A percentile compares a stretch with the other conserved stretches of the same genome.
Conservation (phyloP, 768 basidiomycete genomes). For the Tylopilus rubrobrunneus region DNA sequence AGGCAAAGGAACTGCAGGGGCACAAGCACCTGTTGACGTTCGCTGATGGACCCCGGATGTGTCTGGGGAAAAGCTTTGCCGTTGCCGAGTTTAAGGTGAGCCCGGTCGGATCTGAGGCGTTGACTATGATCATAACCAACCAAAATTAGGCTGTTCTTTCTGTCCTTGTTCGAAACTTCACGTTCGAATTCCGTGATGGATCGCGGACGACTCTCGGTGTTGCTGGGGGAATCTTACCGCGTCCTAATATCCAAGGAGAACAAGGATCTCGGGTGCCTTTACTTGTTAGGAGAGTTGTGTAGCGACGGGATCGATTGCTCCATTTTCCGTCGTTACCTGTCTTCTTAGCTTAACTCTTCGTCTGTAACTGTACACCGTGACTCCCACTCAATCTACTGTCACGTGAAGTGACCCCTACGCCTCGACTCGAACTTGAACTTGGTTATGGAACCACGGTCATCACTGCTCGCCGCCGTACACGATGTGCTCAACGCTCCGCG, state of each 20-base stretch:
- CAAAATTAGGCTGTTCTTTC: conserved; percentile 8
- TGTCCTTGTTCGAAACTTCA: conserved; percentile 38
- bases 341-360: no score
- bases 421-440: neutral
- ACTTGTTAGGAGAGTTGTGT: no score
- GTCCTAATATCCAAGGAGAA: conserved; percentile 32
- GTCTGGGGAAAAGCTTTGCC: no score
- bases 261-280: conserved; percentile 12
- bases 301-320: neutral
- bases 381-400: no score
- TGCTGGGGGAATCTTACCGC: conserved; percentile 29
- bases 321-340: no score
- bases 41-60: conserved; percentile 6
- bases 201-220: conserved; percentile 30
- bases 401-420: neutral
- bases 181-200: conserved; percentile 32
- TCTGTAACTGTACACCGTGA: no score
- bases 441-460: conserved; percentile 14
- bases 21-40: conserved; percentile 28
- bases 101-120: neutral
- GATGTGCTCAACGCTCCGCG: conserved; percentile 23
- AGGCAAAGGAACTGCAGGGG: conserved; percentile 34
- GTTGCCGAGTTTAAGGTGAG: neutral
- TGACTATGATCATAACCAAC: neutral
- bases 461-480: conserved; percentile 26